Evolutionary conservation across 2,329 filamentous ascomycete species (phyloP), one percentile per base, ranked within the genome.

Genomic region (Colletotrichum salicis): DNA sequence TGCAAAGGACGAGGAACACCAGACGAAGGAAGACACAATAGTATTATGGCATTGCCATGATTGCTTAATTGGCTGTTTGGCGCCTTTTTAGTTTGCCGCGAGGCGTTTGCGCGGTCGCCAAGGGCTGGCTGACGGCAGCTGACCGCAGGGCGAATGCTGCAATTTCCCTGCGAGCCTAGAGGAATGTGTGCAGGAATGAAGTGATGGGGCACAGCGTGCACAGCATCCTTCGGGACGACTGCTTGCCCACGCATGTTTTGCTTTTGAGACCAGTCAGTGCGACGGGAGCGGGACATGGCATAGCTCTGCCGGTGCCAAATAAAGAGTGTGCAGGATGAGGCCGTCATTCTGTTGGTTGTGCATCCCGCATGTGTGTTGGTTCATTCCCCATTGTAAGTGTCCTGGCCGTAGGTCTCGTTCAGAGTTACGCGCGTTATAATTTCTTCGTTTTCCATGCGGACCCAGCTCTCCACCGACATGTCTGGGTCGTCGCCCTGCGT

Each of bases 361-460:
- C 24, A 15, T 52, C 15, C 45, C 19, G 19, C n/a, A 24, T 15
- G 22, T 29, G 59, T 24, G n/a, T 31, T n/a, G n/a, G 19, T 54
- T 72, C 54, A 67, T 45, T 71, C 60, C 13, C 61, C 67, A 27
- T 58, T 62, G 41, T 92, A 92, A 22, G 73, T 72, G 77, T 92
- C 90, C 5, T 76, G 73, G 1, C 90, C 89, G 74, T 88, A 92
- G 0, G 90, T 92, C 4, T 82, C 79, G 76, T 92, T 92, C 57
- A 93, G 80, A 10, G 80, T 82, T 5, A 92, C 86, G 1, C 75
- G 78, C 0, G 86, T 88, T 1, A 88, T 85, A 0, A 87, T 77
- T 1, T 79, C 82, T 0, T 88, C 87, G 64, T 86, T 84, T 75
- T 92, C 90, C 54, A 92, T 82, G 4, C 89, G 84, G 48, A 91